phyloP scores from a whole-genome alignment of 1,284 basidiomycete species.

The Exobasidium rhododendri region DNA sequence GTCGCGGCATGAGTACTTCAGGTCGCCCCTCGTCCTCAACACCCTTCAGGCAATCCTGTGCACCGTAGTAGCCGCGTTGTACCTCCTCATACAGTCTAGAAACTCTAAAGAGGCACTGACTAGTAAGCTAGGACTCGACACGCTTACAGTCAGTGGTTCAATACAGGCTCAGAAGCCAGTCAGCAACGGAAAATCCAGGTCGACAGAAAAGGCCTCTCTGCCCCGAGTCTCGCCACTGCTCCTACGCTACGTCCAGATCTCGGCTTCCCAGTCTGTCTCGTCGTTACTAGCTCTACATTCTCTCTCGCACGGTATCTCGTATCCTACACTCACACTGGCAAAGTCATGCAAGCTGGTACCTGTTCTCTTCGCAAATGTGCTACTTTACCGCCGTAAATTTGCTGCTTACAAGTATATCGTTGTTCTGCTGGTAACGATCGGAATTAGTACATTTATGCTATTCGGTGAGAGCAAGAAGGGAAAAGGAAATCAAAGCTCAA shows the following conservation, averaged over 20 bases:
- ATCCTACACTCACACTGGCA: conserved; percentile 96
- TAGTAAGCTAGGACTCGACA: conserved; percentile 37
- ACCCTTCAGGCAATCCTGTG: conserved; percentile 81
- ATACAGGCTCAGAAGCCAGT: conserved; percentile 6
- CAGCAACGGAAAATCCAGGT: conserved; percentile 4
- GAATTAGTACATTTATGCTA: conserved; percentile 94
- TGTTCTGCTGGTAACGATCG: conserved; percentile 68
- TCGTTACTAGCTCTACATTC: conserved; percentile 93
- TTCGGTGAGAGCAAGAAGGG: conserved; percentile 59
- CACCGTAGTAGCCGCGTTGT: conserved; percentile 71
- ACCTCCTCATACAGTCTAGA: conserved; percentile 63
- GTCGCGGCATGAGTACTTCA: conserved; percentile 60
- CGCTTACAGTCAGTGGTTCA: conserved; percentile 33
- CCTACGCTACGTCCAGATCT: conserved; percentile 45
- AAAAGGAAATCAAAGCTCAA: conserved; percentile 31
- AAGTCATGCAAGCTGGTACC: conserved; percentile 98
- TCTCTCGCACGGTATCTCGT: conserved; percentile 83
- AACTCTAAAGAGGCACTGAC: conserved; percentile 14
- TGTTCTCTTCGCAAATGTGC: conserved; percentile 89
- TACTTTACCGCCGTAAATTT: conserved; percentile 56
- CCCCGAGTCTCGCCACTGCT: conserved; percentile 64
- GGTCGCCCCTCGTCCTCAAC: conserved; percentile 80
- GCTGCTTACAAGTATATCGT: conserved; percentile 54
- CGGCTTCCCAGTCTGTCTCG: conserved; percentile 82
- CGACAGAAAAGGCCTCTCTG: conserved; percentile 3